Evolutionary conservation across 2,329 filamentous ascomycete genomes (phyloP).

Genomic region (Botryotinia calthae): DNA sequence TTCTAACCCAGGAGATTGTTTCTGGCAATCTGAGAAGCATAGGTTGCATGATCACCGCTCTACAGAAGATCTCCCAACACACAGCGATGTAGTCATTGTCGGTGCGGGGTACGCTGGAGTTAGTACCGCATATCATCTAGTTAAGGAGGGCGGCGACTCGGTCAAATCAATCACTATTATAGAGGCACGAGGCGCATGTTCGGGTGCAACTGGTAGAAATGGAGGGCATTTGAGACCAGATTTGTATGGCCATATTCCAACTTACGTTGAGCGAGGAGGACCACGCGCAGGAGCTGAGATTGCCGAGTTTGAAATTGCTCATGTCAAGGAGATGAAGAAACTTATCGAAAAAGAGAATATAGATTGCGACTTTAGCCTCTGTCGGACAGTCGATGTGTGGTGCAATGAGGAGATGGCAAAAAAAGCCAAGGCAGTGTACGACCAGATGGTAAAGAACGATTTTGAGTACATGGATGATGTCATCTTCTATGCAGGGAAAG

Average conservation of each 20-base stretch:
- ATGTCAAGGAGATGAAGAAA: constrained; percentile 41
- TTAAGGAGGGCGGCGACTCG: constrained; percentile 45
- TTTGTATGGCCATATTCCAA: constrained; percentile 20
- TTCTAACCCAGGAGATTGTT: constrained; percentile 16
- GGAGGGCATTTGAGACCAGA: constrained; percentile 20
- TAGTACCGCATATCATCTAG: constrained; percentile 32
- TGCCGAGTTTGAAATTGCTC: constrained; percentile 42
- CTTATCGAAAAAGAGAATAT: constrained; percentile 42
- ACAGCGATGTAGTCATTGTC: constrained; percentile 29
- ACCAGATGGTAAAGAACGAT: constrained; percentile 4
- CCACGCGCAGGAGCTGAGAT: constrained; percentile 8
- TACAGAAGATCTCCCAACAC: constrained; percentile 24
- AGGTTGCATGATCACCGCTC: constrained; percentile 25
- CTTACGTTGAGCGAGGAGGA: constrained; percentile 11
- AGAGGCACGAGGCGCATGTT: constrained; percentile 76
- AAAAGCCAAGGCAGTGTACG: constrained; percentile 12
- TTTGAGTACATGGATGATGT: constrained; percentile 21
- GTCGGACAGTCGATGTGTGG: constrained; percentile 28
- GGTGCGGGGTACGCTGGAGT: constrained; percentile 28
- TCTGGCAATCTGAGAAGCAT: constrained; percentile 25
- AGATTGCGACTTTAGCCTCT: constrained; percentile 44
- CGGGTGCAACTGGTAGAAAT: constrained; percentile 72
- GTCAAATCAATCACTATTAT: constrained; percentile 58
- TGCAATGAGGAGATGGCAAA: constrained; percentile 9
- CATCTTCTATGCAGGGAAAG: neutral